Base-by-base conservation (phyloP, 2,329 filamentous ascomycete genomes). In the Botryotinia globosa region DNA sequence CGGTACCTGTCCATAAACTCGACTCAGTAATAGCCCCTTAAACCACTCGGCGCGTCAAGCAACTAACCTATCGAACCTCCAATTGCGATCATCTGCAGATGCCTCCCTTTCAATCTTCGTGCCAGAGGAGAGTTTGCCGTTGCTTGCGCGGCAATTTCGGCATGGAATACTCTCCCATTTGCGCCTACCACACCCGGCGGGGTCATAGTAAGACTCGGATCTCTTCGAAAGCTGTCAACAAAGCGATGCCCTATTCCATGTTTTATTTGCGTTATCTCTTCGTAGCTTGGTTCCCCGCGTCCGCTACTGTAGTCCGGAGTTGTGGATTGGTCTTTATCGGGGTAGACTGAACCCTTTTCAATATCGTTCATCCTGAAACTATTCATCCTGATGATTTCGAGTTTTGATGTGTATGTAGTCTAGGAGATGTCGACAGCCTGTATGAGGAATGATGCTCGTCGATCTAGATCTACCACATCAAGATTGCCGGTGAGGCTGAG, bases 11-110 rank as follows among this genome's bases (percentile, higher is more conserved):
- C 34, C 29, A 62, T 75, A 16, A 32, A 72, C 2, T 44, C 69
- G 62, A 54, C 58, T 63, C 20, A 54, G 42, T 59, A 45, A 44
- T 12, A 25, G 44, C 16, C 39, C 37, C 37, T 45, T 18, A 39
- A 56, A 29, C 18, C 54, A n/a, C 34, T 32, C 32, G 51, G n/a
- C 45, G 6, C 48, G 51, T 64, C 14, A 42, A 61, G 8, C 44
- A 59, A 29, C 82, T 72, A 84, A 89, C 92, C 92, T 78, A 97
- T 97, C 18, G 92, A 95, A 61, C 94, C 94, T 77, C 94, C 94
- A 77, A 98, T 97, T 22, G 95, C 95, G 85, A 98, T 98, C 95
- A 98, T 98, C 84, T 98, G 94, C 80, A 98, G 81, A 84, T 98
- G 95, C 65, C 94, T 87, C 32, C 90, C 90, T 83, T 97, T 96